Evolutionary conservation across 208 protist genomes (phyloP), one percentile per base, ranked within the genome.

Genomic region (Crithidia fasciculata): DNA sequence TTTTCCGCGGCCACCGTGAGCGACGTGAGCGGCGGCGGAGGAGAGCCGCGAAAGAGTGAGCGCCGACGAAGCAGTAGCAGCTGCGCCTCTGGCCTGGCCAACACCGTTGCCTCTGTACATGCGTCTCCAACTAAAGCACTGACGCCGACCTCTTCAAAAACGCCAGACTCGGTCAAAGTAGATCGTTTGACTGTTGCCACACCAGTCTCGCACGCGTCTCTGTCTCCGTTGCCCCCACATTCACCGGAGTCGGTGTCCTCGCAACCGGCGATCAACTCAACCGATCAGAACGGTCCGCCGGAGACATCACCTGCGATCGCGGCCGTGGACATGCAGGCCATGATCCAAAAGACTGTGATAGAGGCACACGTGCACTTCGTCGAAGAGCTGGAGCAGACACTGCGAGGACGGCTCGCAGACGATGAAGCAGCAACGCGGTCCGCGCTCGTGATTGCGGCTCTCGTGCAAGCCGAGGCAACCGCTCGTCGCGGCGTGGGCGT

Each of bases 351-450:
- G 15, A 69, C 66, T 8, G 65, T 78, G 4, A 0, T 54, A 52
- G 47, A 49, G 19, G 45, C 40, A 10, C 73, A 72, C 36, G 16
- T 72, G 47, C 37, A 55, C 49, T 12, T 78, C 3, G 44, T 78
- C 12, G 9, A 4, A 4, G 66, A 53, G n/a, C 52, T 73, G 49
- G 59, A 78, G 43, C 49, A 12, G 16, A 5, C 58, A 4, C 44
- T 78, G 52, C 66, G 65, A 0, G 8, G 6, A 4, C 49, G 57
- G 45, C 50, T 72, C n/a, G 28, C 5, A 16, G 47, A 19, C 0
- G 66, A 69, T 0, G 59, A 72, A 47, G 37, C 28, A 5, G 49
- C 16, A 2, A 8, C 19, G 7, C 7, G 63, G 9, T 10, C 0
- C 10, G 47, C 39, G 36, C n/a, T 58, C 12, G n/a, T 0, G 8